Base-by-base conservation (phyloP, 176 grass and related monocot species). In the Carex parvula region DNA sequence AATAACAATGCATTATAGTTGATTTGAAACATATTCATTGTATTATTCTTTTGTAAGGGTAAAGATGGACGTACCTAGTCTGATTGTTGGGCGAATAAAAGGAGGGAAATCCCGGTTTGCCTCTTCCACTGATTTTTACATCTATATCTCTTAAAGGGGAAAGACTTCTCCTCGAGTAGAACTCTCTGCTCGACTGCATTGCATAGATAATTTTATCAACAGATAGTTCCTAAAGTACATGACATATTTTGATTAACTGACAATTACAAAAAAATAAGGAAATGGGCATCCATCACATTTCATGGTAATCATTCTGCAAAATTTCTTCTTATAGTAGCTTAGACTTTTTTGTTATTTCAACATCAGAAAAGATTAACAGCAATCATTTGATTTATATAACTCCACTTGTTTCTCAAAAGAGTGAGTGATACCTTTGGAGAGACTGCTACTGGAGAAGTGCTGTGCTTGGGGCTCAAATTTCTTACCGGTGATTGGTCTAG, bases 121-220 rank as follows among this genome's bases (percentile, higher is more conserved):
- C 79, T 91, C 88, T 83, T 18, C 52, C 64, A 5, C 87, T 70
- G 52, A 79, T 33, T 86, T 82, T 54, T 54, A 75, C 70, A 50
- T 75, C 95, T 88, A 91, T 82, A 73, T 93, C 90, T 67, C 71
- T 89, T 5, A 95, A 41, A 53, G 92, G 95, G 79, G 88, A 64
- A 84, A 91, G 68, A 81, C 87, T 89, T 87, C 85, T 94, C 61
- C 83, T 91, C 58, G 88, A 87, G 61, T 88, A 65, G 35, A 93
- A 90, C 63, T 90, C 89, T 65, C 82, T 86, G 73, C 82, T 90
- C 1, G 84, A 80, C 92, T 91, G 89, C 88, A 90, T 83, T 69
- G 81, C 62, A 69, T 63, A 30, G 35, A 26, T 12, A 64, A 64
- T 41, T 62, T 81, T 44, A 22, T 81, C 35, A 84, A 84, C 1